Percentiles rank a stretch among this genome's conserved stretches.
Evolutionary conservation across 2,329 filamentous ascomycete species (phyloP).

Genomic region (Cytospora mali): DNA sequence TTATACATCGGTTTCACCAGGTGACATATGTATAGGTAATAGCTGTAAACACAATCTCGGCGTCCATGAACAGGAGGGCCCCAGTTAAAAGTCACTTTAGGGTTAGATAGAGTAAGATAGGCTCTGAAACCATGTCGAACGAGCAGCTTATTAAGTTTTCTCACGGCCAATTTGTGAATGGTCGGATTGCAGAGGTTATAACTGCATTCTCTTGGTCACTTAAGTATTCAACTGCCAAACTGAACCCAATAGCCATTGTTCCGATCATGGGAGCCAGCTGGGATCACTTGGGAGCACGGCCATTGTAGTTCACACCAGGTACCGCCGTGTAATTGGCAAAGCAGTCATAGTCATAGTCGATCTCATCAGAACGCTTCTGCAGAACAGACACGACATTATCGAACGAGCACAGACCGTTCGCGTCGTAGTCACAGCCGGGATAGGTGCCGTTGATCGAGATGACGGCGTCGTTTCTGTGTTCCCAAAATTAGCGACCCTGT

Average conservation of each 20-base stretch:
- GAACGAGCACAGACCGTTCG: constrained; percentile 38
- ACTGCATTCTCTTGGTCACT: not conserved
- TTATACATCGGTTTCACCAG: too few relatives aligned
- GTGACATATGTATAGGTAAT: too few relatives aligned
- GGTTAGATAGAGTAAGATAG: too few relatives aligned
- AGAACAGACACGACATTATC: constrained; percentile 37
- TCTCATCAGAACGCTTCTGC: constrained; percentile 36
- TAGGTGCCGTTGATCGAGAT: constrained; percentile 36
- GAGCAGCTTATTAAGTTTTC: too few relatives aligned
- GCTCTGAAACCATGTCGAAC: too few relatives aligned
- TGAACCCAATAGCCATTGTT: too few relatives aligned
- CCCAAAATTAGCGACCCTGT: not conserved
- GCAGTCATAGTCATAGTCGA: constrained; percentile 39
- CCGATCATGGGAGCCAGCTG: not conserved
- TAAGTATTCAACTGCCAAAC: too few relatives aligned
- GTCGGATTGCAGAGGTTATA: not conserved
- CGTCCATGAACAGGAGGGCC: too few relatives aligned
- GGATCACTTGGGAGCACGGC: constrained; percentile 34
- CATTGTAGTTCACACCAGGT: constrained; percentile 37
- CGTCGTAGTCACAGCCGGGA: constrained; percentile 33
- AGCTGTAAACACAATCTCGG: too few relatives aligned
- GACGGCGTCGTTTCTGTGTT: constrained; percentile 39
- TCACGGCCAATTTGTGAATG: too few relatives aligned
- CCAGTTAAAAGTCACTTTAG: too few relatives aligned
- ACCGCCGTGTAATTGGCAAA: constrained; percentile 35